These are phyloP conservation scores for Russula abietina DNA, from an alignment of 768 basidiomycete genomes.

Conservation along the genomic window DNA sequence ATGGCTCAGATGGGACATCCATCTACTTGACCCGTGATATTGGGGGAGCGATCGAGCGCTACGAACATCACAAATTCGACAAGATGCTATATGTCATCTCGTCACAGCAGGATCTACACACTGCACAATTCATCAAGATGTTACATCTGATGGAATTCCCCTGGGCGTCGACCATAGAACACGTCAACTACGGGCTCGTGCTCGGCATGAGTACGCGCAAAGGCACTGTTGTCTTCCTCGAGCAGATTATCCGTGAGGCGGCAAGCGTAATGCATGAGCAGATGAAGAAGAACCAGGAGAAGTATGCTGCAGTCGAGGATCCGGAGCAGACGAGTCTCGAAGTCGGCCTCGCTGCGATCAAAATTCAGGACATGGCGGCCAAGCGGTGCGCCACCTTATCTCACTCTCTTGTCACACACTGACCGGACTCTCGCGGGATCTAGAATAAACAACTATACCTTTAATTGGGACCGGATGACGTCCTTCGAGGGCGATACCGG, in stretches of 20 bases:
- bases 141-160: constrained; percentile 84
- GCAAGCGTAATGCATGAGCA: constrained; percentile 89
- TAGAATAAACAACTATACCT: constrained; percentile 94
- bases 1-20: constrained; percentile 71
- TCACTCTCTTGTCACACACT: neutral
- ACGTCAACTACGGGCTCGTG: constrained; percentile 89
- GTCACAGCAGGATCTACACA: constrained; percentile 80
- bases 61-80: constrained; percentile 85
- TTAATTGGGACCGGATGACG: constrained; percentile 90
- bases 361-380: constrained; percentile 96
- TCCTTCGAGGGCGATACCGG: constrained; percentile 96
- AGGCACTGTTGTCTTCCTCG: constrained; percentile 91
- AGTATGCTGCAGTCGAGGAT: constrained; percentile 83
- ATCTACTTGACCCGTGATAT: constrained; percentile 96
- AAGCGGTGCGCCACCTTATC: constrained; percentile 55
- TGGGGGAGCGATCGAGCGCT: constrained; percentile 87
- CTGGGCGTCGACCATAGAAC: constrained; percentile 78
- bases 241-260: constrained; percentile 89
- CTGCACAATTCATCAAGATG: constrained; percentile 90
- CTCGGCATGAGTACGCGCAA: constrained; percentile 92
- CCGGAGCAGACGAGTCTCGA: constrained; percentile 73
- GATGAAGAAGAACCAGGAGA: constrained; percentile 92
- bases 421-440: neutral
- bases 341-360: constrained; percentile 91
- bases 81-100: constrained; percentile 93